Conservation (phyloP, 2,329 filamentous ascomycete species). For the Myriangium duriaei region DNA sequence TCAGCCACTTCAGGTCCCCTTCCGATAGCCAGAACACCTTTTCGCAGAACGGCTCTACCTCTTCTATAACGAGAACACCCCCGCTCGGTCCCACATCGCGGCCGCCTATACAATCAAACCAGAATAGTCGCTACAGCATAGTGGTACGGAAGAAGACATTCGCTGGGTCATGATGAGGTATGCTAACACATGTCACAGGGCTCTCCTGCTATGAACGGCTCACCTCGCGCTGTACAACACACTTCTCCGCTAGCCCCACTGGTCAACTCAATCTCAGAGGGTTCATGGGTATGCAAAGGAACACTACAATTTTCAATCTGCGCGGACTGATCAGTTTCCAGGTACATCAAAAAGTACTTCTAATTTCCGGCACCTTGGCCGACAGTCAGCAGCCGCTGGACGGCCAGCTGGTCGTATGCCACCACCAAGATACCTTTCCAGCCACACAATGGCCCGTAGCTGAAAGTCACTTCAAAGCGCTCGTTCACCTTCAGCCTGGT, state of each 20-base stretch:
- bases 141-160: conserved; percentile 15
- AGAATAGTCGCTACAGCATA: conserved; percentile 49
- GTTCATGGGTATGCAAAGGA: conserved; percentile 57
- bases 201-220: conserved; percentile 39
- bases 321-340: conserved; percentile 24
- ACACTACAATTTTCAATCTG: not conserved
- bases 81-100: conserved; percentile 21
- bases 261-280: conserved; percentile 66
- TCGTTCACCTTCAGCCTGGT: conserved; percentile 82
- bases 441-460: conserved; percentile 74
- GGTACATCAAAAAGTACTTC: conserved; percentile 84
- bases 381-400: conserved; percentile 61
- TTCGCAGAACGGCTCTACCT: conserved; percentile 44
- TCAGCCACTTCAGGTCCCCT: conserved; percentile 35
- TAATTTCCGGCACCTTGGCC: conserved; percentile 70
- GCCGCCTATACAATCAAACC: conserved; percentile 16
- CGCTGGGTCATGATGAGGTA: not conserved
- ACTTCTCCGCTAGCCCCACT: conserved; percentile 71
- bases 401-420: conserved; percentile 65
- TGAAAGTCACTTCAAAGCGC: conserved; percentile 80
- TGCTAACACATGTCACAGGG: conserved; percentile 13
- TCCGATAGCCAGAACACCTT: conserved; percentile 18
- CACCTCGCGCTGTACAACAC: conserved; percentile 21
- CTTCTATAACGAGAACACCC: conserved; percentile 22
- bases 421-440: conserved; percentile 77